Evolutionary conservation across 805 yeast genomes (phyloP), one percentile per base, ranked within the genome.

Genomic region (Saturnispora saitoi): DNA sequence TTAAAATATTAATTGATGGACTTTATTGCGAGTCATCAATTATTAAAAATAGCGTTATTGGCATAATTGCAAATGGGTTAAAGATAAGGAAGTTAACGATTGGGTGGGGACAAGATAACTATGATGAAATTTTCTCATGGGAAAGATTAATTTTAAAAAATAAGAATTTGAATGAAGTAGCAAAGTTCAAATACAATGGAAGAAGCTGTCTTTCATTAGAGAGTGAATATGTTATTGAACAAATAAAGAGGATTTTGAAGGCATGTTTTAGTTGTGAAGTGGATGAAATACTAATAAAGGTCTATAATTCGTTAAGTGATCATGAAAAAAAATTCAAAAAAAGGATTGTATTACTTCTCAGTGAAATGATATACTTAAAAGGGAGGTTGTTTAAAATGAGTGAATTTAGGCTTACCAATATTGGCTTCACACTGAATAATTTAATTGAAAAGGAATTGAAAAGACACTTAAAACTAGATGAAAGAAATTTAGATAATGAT

Each of bases 301-400:
- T 79, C n/a, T 59, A 54, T 49, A 59, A 57, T 26, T 50, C 48
- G 14, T 42, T 48, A 11, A 64, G 73, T 39, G 47, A 41, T 22
- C 57, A 66, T 12, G 78, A 80, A 57, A 70, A 62, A n/a, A 61
- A 67, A 17, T 72, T 69, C 51, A 62, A 73, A 32, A 62, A 76
- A 4, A 86, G 85, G 62, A 83, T 89, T 0, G 75, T 85, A 5
- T 66, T 75, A 19, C 68, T 91, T 9, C 58, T 86, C 3, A 74
- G 87, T 0, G 88, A 85, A 56, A 70, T 87, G 12, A 67, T 75
- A 32, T 70, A 72, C 48, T 57, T 84, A 45, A 70, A 85, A 2
- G 70, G 75, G 37, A 71, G 69, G 38, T 59, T 83, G 6, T 61
- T 85, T 1, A 89, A 90, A 0, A 65, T 64, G 2, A 73, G 71